Base-by-base conservation (phyloP, 768 basidiomycete species). In the Leccinum subgranulosum region DNA sequence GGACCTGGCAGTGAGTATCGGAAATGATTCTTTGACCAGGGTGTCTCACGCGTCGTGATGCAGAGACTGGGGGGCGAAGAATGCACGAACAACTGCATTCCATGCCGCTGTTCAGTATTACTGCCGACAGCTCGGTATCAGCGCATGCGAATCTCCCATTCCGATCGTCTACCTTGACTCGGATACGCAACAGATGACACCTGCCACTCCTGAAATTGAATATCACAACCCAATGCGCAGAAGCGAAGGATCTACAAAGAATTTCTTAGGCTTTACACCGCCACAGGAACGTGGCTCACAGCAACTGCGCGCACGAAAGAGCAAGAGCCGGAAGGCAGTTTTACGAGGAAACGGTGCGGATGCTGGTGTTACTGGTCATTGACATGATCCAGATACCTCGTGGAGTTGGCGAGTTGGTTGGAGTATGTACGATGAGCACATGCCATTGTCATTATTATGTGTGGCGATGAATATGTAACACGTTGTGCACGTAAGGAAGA, bases 21-120 rank as follows among this genome's bases (percentile, higher is more conserved):
- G 25, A 8, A 29, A 45, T 17, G 29, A 19, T 12, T 12, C 25
- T 50, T 6, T 49, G 17, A 51, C 46, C 28, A 45, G 10, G 47
- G 33, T 45, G 36, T 53, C 56, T 65, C 27, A 62, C n/a, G 5
- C 23, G 43, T 51, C 19, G 46, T 53, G 12, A 39, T 41, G 33
- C 57, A 71, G 70, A 64, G 83, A 85, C 69, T 92, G 88, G 88
- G 81, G 82, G 25, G 72, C 86, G 27, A 81, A 79, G 19, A 76
- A 75, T 59, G 71, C 79, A 11, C 82, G 88, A 49, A 84, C 81
- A 66, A 92, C 90, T 1, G 86, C 89, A 3, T 92, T 92, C 76
- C 83, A 90, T 66, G 87, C 87, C 9, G 90, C 90, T 1, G 85
- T 84, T 21, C 83, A 89, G 63, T 80, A 85, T 63, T 91, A 86